A percentile compares a stretch with the other conserved stretches of the same genome.
Evolutionary conservation across 1,284 basidiomycete species (phyloP).

Genomic region (Farysia itapuensis): DNA sequence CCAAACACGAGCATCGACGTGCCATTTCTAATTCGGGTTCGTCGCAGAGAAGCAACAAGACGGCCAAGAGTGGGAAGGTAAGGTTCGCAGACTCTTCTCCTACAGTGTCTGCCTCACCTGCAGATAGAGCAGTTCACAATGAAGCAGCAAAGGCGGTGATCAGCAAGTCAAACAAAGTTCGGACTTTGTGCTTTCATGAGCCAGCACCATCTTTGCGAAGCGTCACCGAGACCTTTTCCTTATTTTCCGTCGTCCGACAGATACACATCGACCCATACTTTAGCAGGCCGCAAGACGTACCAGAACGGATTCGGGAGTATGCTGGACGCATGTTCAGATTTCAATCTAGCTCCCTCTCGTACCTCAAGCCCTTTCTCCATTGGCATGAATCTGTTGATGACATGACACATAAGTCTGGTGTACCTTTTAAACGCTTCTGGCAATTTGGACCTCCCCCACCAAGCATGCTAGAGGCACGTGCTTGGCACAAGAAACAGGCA

Average conservation of each 20-base stretch:
- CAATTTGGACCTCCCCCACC: conserved; percentile 46
- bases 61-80: neutral
- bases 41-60: neutral
- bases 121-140: neutral
- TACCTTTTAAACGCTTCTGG: conserved; percentile 61
- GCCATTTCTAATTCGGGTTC: neutral
- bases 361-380: conserved; percentile 57
- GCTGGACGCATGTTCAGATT: conserved; percentile 76
- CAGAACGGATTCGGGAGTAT: conserved; percentile 72
- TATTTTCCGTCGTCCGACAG: conserved; percentile 66
- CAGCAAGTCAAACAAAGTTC: neutral
- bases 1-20: conserved; percentile 7
- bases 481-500: conserved; percentile 31
- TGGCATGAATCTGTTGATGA: conserved; percentile 6
- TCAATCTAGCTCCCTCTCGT: conserved; percentile 61
- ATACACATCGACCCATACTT: conserved; percentile 70
- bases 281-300: conserved; percentile 69
- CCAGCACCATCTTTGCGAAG: conserved; percentile 12
- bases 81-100: neutral
- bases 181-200: conserved; percentile 16
- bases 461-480: conserved; percentile 22
- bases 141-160: neutral
- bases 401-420: neutral
- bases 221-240: conserved; percentile 66
- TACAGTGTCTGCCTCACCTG: neutral